Evolutionary conservation across 768 basidiomycete species (phyloP), one percentile per base, ranked within the genome.

Genomic region (Basidioascus undulatus): DNA sequence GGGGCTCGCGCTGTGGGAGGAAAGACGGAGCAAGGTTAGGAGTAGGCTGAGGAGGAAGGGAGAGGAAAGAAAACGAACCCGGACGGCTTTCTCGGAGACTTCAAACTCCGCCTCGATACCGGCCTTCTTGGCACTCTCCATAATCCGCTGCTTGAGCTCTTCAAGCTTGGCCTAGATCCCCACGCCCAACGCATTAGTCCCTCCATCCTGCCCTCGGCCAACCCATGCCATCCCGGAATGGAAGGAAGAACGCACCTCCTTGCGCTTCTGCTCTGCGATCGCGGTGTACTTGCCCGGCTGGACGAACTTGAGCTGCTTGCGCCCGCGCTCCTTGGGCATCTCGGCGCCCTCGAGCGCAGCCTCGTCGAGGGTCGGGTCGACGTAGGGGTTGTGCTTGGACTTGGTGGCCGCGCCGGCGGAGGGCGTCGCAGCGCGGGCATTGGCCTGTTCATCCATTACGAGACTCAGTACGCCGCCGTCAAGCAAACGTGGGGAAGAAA

Each of bases 21-120:
- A 32, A 33, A 36, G 20, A 43, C 28, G 25, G 31, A 21, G 16
- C 28, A 1, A 19, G n/a, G 6, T 24, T 5, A 26, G 21, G 4
- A 23, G 16, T 12, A 37, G 32, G 12, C 38, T 2, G 15, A 18
- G 39, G 12, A 21, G 6, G 11, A 11, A 12, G 28, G 26, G 23
- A 7, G 21, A 28, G 18, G 16, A 8, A 40, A 39, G 8, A 11
- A 23, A 8, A 51, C 70, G 32, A 35, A 81, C 84, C 65, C 79
- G 74, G 52, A 92, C 72, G 45, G 72, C 76, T 59, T 81, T 80
- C 60, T 89, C 86, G 19, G 89, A 44, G 19, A 76, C 77, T 62
- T 92, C 76, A 44, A 78, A 75, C 53, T 92, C 92, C n/a, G 71
- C 68, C 56, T 89, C 86, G 55, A 98, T 55, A 16, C 92, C 92